Evolutionary conservation across 345 rosid genomes (phyloP).

Genomic region (Nasturtium officinale): DNA sequence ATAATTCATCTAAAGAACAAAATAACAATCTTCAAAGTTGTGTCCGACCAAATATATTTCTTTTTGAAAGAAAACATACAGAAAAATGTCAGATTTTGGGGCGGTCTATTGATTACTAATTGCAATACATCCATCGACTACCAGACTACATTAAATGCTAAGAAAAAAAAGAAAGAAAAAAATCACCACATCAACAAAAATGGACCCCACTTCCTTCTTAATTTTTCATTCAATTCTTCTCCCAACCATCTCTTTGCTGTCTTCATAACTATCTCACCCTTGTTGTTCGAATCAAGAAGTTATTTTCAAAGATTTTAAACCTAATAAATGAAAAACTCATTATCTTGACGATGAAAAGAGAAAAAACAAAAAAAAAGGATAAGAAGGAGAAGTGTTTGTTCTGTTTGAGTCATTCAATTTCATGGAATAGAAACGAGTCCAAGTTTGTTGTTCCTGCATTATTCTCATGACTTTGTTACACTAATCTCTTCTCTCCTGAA

Average conservation of each 20-base stretch:
- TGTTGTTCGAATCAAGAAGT: constrained; percentile 36
- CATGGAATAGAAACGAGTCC: constrained; percentile 45
- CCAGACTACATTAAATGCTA: constrained; percentile 39
- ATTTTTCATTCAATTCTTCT: constrained; percentile 34
- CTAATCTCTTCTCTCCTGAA: constrained; percentile 43
- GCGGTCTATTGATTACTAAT: constrained; percentile 32
- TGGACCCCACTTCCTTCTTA: constrained; percentile 24
- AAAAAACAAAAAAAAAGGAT: neutral
- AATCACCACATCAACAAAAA: constrained; percentile 27
- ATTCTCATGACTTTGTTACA: constrained; percentile 31
- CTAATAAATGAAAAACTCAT: constrained; percentile 6
- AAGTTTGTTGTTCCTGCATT: constrained; percentile 45
- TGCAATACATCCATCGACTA: constrained; percentile 44
- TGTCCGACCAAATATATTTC: constrained; percentile 4
- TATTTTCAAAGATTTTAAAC: neutral
- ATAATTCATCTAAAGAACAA: neutral
- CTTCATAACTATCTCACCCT: constrained; percentile 45
- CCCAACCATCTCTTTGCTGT: constrained; percentile 48
- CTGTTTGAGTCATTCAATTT: constrained; percentile 39
- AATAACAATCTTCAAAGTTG: too few species aligned
- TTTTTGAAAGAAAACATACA: neutral
- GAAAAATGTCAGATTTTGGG: constrained; percentile 14
- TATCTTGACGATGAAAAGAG: constrained; percentile 22
- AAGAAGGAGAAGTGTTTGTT: constrained; percentile 32
- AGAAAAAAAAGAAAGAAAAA: neutral